Evolutionary conservation across 75 land plant genomes (phyloP), one percentile per base, ranked within the genome.

Genomic region (Cryptomeria japonica): DNA sequence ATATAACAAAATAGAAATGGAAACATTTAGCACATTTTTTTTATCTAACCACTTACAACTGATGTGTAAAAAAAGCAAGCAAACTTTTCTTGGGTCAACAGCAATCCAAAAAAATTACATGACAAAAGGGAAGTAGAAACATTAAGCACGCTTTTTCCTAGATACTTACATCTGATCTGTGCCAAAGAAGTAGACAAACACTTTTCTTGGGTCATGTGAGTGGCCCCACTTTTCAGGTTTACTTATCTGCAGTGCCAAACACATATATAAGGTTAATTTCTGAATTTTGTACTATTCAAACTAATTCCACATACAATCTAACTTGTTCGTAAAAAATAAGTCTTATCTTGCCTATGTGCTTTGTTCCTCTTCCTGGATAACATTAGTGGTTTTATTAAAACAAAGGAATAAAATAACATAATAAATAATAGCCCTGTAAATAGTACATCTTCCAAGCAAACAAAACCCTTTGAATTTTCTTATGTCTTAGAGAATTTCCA

Each of bases 141-240:
- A 73, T 73, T 32, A 73, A 11, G 77, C 37, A 32, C 11, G 37
- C 1, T 32, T 11, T 72, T 72, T 73, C 0, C 37, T 34, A 41
- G 42, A 49, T 36, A 93, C 99, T 98, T 87, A 98, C 99, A 98
- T 96, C 90, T 98, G 98, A 68, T 94, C 86, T 16, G 97, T 97
- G 84, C 99, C 99, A 91, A 95, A 98, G 84, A 94, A 98, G 77
- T 86, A 90, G 72, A 98, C 99, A 84, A 96, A 89, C 4, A 95
- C 91, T 87, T 96, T 96, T 87, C 92, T 94, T 87, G 89, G 82
- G 87, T 93, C 93, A 36, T 86, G 55, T 83, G 88, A 19, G 53
- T 90, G 89, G 7, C 97, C 97, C 90, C 93, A 94, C 68, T 92
- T 89, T 87, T 94, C 92, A 64, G 98, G 95, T 61, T 90, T 95